Conservation (phyloP, 257 asterid genomes). For the Lavandula angustifolia region DNA sequence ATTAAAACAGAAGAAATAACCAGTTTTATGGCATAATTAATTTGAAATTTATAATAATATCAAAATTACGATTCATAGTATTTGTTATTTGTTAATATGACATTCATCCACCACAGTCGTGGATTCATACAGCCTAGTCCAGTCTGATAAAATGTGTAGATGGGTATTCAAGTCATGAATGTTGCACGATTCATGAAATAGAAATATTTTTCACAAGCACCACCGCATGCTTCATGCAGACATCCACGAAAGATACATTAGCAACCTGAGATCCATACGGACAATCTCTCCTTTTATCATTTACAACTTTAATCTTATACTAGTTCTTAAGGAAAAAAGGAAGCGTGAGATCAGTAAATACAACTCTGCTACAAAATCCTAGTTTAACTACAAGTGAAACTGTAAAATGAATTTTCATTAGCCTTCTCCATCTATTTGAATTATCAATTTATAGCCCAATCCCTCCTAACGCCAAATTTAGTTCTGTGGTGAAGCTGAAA, state of each 20-base stretch:
- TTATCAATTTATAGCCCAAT: neutral
- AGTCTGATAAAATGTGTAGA: neutral
- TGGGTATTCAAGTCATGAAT: slow-evolving; percentile 17
- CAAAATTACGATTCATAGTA: slow-evolving; percentile 1
- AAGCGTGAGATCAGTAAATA: slow-evolving; percentile 4
- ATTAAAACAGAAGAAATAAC: slow-evolving; percentile 2
- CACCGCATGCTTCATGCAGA: slow-evolving; percentile 1
- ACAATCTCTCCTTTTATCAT: neutral
- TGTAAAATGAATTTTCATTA: neutral
- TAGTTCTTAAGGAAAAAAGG: too few species aligned
- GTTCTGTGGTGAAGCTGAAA: slow-evolving; percentile 6
- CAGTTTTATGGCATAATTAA: neutral
- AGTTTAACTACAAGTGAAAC: too few species aligned
- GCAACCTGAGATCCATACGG: neutral
- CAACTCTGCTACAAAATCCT: neutral
- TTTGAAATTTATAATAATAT: neutral
- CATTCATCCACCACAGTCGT: slow-evolving; percentile 20
- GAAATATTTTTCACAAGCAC: slow-evolving; percentile 5
- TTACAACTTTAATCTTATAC: neutral
- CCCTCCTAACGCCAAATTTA: slow-evolving; percentile 3
- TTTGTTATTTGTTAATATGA: neutral
- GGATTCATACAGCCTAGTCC: neutral
- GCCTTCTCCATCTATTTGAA: neutral
- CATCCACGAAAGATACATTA: neutral
- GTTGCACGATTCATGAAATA: neutral